These are phyloP conservation scores for Suillus occidentalis DNA, from an alignment of 768 basidiomycete genomes.

Conservation along the genomic window DNA sequence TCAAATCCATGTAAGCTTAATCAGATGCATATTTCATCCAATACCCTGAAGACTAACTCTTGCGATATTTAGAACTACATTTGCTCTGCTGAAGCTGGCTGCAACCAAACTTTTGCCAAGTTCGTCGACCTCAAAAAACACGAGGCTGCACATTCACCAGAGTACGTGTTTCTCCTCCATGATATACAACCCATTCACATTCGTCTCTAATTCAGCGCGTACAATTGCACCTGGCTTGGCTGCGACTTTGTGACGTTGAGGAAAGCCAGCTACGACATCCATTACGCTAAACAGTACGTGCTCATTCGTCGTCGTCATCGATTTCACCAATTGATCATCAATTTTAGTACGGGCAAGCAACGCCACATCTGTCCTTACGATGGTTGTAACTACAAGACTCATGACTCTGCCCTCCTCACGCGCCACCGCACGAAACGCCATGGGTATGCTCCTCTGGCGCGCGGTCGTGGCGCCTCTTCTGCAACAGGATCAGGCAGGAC, in stretches of 20 bases:
- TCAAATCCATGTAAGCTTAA: not conserved
- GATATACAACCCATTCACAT: too few relatives aligned
- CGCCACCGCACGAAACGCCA: conserved; percentile 25
- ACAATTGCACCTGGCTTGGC: conserved; percentile 13
- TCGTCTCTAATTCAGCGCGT: conserved; percentile 13
- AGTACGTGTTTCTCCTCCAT: too few relatives aligned
- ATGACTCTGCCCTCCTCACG: conserved; percentile 24
- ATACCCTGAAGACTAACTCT: not conserved
- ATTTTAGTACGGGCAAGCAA: conserved; percentile 21
- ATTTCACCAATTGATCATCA: not conserved
- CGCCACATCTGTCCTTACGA: conserved; percentile 3
- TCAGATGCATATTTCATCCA: not conserved
- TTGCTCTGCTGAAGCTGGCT: conserved; percentile 14
- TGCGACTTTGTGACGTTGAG: conserved; percentile 19
- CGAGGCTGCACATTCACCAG: conserved; percentile 6
- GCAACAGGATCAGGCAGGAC: not conserved
- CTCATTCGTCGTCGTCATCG: not conserved
- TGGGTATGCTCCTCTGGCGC: conserved; percentile 15
- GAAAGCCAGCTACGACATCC: conserved; percentile 23
- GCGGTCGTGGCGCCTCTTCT: not conserved
- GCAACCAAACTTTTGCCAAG: conserved; percentile 7
- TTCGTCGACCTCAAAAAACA: conserved; percentile 23
- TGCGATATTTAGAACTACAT: conserved; percentile 9
- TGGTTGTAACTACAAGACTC: conserved; percentile 8
- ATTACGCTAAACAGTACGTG: conserved; percentile 20